phyloP scores from a whole-genome alignment of 176 grass and related monocot species.

The Cenchrus fungigraminus region DNA sequence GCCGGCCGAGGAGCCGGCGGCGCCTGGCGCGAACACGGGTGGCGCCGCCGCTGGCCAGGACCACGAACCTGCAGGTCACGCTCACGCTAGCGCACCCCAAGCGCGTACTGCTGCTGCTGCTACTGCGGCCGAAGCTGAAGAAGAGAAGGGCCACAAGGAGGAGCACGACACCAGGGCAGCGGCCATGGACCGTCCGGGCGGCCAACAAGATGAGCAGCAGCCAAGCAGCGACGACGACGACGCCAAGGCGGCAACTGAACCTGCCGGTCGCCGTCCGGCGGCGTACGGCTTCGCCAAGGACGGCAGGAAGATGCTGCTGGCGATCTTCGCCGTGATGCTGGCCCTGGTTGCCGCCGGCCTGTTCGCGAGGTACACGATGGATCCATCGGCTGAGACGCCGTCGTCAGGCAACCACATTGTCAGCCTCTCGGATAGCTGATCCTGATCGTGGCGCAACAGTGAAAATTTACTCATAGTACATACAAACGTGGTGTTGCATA shows the following conservation, averaged over 20 bases:
- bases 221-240: neutral
- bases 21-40: neutral
- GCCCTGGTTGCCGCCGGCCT: constrained; percentile 30
- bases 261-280: neutral
- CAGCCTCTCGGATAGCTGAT: neutral
- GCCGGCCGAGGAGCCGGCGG: neutral
- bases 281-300: neutral
- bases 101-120: neutral
- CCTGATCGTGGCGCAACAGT: neutral
- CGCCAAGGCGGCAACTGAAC: neutral
- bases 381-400: constrained; percentile 6
- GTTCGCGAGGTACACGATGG: constrained; percentile 39
- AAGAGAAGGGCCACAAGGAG: neutral
- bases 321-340: constrained; percentile 25
- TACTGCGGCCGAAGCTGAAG: neutral
- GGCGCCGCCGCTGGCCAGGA: neutral
- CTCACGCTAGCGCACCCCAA: neutral
- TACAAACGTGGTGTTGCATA: neutral
- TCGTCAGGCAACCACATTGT: neutral
- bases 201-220: neutral
- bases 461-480: neutral
- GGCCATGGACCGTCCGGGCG: neutral
- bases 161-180: neutral
- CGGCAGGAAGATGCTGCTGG: constrained; percentile 18
- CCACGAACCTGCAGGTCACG: neutral